phyloP scores from a whole-genome alignment of 164 flowering plant genomes.

The Umbellularia californica region DNA sequence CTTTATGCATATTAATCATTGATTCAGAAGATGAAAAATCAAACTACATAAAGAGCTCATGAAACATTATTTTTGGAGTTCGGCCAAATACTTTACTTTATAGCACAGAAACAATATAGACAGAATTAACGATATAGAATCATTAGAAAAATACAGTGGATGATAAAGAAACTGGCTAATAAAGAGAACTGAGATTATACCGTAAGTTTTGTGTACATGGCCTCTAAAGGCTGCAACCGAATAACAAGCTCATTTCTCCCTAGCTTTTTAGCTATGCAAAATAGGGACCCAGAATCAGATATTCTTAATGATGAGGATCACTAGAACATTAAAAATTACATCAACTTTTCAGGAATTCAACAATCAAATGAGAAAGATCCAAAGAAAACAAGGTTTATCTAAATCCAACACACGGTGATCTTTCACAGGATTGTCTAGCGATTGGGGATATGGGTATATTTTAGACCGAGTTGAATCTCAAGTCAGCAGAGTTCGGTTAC shows the following conservation, averaged over 20 bases:
- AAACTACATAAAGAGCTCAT: not conserved
- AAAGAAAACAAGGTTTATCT: not conserved
- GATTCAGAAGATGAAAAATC: not conserved
- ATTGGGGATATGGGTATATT: not conserved
- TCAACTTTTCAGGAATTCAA: not conserved
- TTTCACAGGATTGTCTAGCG: not conserved
- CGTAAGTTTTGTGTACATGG: slow-evolving; percentile 95
- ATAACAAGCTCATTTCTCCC: slow-evolving; percentile 96
- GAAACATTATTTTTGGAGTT: not conserved
- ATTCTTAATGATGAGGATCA: not conserved
- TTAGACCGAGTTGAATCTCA: not conserved
- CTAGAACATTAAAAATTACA: not conserved
- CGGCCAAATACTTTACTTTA: not conserved
- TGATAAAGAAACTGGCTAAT: not conserved
- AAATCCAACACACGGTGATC: not conserved
- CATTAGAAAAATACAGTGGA: not conserved
- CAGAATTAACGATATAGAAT: not conserved
- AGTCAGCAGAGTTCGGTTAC: too few relatives aligned
- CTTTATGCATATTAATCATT: not conserved
- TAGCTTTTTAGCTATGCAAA: slow-evolving; percentile 61
- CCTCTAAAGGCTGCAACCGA: slow-evolving; percentile 87
- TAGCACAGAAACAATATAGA: not conserved
- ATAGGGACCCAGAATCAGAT: not conserved
- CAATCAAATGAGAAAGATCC: not conserved
- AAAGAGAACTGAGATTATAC: slow-evolving; percentile 26